Evolutionary conservation across 305 asterid species (phyloP).

Genomic region (Coffea humblotiana): DNA sequence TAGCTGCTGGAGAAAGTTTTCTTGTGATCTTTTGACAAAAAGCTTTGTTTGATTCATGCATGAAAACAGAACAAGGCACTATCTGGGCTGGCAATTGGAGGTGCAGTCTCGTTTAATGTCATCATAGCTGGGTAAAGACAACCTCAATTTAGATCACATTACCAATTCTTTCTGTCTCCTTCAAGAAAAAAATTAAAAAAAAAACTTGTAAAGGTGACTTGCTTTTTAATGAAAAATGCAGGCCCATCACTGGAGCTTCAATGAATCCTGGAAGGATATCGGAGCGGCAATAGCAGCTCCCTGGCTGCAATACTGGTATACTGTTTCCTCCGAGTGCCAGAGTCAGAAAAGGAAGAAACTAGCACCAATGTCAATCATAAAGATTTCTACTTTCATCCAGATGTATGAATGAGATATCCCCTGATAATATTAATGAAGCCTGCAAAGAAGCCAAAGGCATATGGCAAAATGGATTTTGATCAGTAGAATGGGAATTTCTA

Average conservation of each 20-base stretch:
- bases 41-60: not conserved
- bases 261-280: conserved; percentile 61
- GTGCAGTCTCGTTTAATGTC: conserved; percentile 35
- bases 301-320: conserved; percentile 38
- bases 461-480: not conserved
- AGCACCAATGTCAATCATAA: conserved; percentile 22
- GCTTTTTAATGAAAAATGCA: conserved; percentile 19
- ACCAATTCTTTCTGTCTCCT: not conserved
- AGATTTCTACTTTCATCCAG: conserved; percentile 26
- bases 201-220: not conserved
- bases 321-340: conserved; percentile 27
- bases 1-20: not conserved
- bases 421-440: not conserved
- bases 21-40: not conserved
- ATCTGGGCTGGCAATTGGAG: conserved; percentile 59
- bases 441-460: not conserved
- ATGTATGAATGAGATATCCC: conserved; percentile 8
- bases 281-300: conserved; percentile 52
- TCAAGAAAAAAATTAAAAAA: no score
- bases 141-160: not conserved
- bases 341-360: conserved; percentile 10
- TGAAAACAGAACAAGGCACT: conserved; percentile 35
- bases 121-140: conserved; percentile 43
- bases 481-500: no score
- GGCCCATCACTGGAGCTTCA: conserved; percentile 56